phyloP scores from a whole-genome alignment of 2,329 filamentous ascomycete genomes.

The Phialophora macrospora region DNA sequence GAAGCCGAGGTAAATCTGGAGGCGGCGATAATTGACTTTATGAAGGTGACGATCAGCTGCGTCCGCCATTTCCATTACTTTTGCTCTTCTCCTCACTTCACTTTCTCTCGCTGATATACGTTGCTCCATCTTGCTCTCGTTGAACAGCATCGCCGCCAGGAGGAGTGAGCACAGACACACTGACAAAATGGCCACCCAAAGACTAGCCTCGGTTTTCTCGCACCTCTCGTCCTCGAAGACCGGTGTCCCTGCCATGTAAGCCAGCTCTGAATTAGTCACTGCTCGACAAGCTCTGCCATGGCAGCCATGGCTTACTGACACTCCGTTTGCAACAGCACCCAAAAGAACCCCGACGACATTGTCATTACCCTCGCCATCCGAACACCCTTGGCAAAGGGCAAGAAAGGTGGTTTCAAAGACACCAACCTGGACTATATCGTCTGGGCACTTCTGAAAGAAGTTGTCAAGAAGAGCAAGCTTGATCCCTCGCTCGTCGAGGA shows the following conservation, averaged over 20 bases:
- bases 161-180: neutral
- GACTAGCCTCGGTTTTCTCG: slow-evolving; percentile 84
- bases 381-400: slow-evolving; percentile 84
- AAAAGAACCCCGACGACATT: slow-evolving; percentile 93
- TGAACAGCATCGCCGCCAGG: neutral
- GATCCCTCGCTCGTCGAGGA: slow-evolving; percentile 85
- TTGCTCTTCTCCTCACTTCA: slow-evolving; percentile 2
- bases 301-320: slow-evolving; percentile 6
- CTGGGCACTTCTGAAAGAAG: slow-evolving; percentile 79
- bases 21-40: slow-evolving; percentile 14
- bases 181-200: slow-evolving; percentile 73
- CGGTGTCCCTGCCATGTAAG: slow-evolving; percentile 78
- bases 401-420: slow-evolving; percentile 95
- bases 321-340: slow-evolving; percentile 62
- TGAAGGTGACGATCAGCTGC: slow-evolving; percentile 3
- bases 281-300: slow-evolving; percentile 1
- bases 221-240: slow-evolving; percentile 78
- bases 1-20: slow-evolving; percentile 22
- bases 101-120: neutral
- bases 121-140: neutral
- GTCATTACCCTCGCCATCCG: slow-evolving; percentile 93
- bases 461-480: slow-evolving; percentile 72
- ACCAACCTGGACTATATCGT: slow-evolving; percentile 85
- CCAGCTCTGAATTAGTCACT: slow-evolving; percentile 17
- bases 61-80: neutral